A percentile compares a stretch with the other conserved stretches of the same genome.
Evolutionary conservation across 257 asterid genomes (phyloP).

Genomic region (Salvia rosmarinus): DNA sequence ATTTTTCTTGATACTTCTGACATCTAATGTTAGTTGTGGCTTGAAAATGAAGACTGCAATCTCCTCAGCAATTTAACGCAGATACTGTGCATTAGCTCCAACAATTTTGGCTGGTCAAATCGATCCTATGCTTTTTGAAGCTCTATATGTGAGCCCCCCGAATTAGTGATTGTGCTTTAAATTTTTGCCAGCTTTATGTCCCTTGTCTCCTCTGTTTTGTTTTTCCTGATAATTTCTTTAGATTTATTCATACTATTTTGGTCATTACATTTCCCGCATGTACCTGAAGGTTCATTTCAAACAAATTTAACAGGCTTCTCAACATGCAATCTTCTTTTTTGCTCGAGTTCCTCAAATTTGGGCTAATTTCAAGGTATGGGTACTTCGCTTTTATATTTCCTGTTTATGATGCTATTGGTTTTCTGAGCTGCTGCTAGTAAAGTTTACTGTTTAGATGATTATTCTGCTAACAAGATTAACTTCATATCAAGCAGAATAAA

Average conservation of each 20-base stretch:
- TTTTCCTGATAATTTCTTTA: not conserved
- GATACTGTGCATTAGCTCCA: slow-evolving; percentile 93
- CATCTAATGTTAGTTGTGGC: not conserved
- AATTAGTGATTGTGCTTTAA: slow-evolving; percentile 1
- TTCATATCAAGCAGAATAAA: slow-evolving; percentile 64
- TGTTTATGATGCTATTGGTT: not conserved
- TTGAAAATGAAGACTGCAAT: slow-evolving; percentile 21
- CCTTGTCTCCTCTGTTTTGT: not conserved
- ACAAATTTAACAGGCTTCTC: slow-evolving; percentile 70
- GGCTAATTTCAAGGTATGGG: slow-evolving; percentile 74
- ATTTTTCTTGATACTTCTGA: slow-evolving; percentile 3
- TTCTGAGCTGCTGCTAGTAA: not conserved
- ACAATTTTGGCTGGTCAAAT: slow-evolving; percentile 85
- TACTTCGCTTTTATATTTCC: not conserved
- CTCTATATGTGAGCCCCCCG: slow-evolving; percentile 78
- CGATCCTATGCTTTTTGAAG: slow-evolving; percentile 93
- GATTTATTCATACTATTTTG: slow-evolving; percentile 1
- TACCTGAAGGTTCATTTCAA: slow-evolving; percentile 21
- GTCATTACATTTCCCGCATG: not conserved
- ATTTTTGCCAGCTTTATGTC: slow-evolving; percentile 1
- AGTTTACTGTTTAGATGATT: not conserved
- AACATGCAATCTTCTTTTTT: slow-evolving; percentile 87
- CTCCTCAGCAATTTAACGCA: slow-evolving; percentile 46
- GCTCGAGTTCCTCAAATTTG: slow-evolving; percentile 95
- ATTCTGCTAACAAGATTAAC: slow-evolving; percentile 30